These are phyloP conservation scores for Ciborinia camelliae DNA, from an alignment of 2,329 filamentous ascomycete species.

Conservation along the genomic window DNA sequence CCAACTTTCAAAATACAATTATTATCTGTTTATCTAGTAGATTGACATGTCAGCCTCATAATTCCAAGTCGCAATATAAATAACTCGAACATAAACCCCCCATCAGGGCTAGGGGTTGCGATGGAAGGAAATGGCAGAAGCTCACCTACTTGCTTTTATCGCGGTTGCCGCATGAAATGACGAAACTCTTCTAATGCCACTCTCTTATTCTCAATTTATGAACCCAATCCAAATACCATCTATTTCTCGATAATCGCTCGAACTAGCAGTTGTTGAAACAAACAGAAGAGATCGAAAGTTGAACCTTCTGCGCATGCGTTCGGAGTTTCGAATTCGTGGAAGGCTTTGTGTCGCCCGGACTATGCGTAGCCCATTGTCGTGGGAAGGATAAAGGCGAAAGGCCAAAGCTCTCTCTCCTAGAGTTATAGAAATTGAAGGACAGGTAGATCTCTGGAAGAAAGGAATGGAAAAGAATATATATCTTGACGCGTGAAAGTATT, in stretches of 20 bases:
- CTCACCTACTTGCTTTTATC: slow-evolving; percentile 27
- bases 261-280: slow-evolving; percentile 26
- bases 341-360: slow-evolving; percentile 34
- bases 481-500: neutral
- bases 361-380: slow-evolving; percentile 37
- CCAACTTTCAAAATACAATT: neutral
- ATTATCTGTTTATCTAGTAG: slow-evolving; percentile 24
- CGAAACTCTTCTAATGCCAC: slow-evolving; percentile 19
- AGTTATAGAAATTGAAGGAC: neutral
- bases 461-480: slow-evolving; percentile 1
- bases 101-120: neutral
- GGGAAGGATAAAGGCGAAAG: slow-evolving; percentile 20
- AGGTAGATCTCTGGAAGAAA: neutral
- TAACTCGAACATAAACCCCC: neutral
- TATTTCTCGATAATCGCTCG: slow-evolving; percentile 23
- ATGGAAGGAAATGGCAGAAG: neutral
- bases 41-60: slow-evolving; percentile 3
- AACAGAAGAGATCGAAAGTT: slow-evolving; percentile 27
- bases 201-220: slow-evolving; percentile 25
- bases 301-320: slow-evolving; percentile 28
- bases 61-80: neutral
- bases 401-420: slow-evolving; percentile 22
- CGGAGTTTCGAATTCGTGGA: slow-evolving; percentile 15
- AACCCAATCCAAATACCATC: slow-evolving; percentile 25
- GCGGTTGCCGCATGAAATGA: slow-evolving; percentile 25